Percentiles rank a stretch among this genome's conserved stretches.
Conservation (phyloP, 495 filamentous ascomycete genomes). For the Penicillium robsamsonii region DNA sequence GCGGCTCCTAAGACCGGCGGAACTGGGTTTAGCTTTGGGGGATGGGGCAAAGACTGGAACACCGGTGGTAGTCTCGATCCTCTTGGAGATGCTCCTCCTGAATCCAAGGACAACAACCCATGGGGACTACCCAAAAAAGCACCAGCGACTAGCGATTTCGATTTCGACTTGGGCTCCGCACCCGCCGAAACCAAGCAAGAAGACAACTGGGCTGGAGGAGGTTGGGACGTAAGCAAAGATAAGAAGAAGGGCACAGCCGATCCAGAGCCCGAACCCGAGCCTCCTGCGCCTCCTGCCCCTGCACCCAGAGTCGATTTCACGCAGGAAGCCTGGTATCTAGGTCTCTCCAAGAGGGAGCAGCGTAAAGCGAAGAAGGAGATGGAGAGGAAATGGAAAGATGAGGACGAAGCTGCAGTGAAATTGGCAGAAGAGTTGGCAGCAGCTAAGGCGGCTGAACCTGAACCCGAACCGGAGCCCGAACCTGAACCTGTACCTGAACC, state of each 20-base stretch:
- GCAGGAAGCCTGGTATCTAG: slow-evolving; percentile 17
- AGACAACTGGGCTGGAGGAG: slow-evolving; percentile 30
- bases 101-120: slow-evolving; percentile 39
- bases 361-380: slow-evolving; percentile 37
- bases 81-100: slow-evolving; percentile 31
- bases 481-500: slow-evolving; percentile 8
- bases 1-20: slow-evolving; percentile 31
- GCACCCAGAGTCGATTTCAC: slow-evolving; percentile 11
- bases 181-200: slow-evolving; percentile 27
- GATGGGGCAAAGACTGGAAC: slow-evolving; percentile 46
- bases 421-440: slow-evolving; percentile 4
- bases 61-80: slow-evolving; percentile 32
- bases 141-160: slow-evolving; percentile 41
- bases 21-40: slow-evolving; percentile 42
- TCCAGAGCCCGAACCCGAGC: slow-evolving; percentile 22
- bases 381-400: slow-evolving; percentile 27
- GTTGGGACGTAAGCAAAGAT: slow-evolving; percentile 25
- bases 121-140: slow-evolving; percentile 42
- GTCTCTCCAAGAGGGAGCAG: slow-evolving; percentile 31
- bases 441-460: background rate
- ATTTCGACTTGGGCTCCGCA: slow-evolving; percentile 43
- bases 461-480: slow-evolving; percentile 16
- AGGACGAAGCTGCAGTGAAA: slow-evolving; percentile 20
- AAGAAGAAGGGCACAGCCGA: slow-evolving; percentile 31
- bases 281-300: slow-evolving; percentile 8